Percentiles rank a stretch among this genome's conserved stretches.
Evolutionary conservation across 371 early-diverging fungal species (phyloP).

Genomic region (Fennellomyces sp.): DNA sequence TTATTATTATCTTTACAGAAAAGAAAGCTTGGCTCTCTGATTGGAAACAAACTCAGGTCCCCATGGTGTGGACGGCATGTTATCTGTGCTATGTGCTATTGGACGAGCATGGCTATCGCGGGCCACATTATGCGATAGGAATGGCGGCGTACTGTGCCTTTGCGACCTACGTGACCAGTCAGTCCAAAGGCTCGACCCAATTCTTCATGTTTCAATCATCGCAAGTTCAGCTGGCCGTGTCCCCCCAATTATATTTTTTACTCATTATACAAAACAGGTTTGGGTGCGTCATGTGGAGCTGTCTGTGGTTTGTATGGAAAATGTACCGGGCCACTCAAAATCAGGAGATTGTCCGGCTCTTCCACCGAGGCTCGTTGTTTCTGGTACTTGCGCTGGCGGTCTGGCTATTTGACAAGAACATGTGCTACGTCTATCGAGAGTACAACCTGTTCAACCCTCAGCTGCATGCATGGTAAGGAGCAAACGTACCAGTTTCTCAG

Average conservation of each 20-base stretch:
- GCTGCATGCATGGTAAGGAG: constrained; percentile 34
- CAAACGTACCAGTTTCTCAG: too few relatives aligned
- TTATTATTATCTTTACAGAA: not conserved
- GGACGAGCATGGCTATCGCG: constrained; percentile 28
- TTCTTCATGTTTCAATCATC: constrained; percentile 49
- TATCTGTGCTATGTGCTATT: constrained; percentile 39
- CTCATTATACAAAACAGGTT: constrained; percentile 20
- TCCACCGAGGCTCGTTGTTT: constrained; percentile 33
- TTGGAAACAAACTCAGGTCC: too few relatives aligned
- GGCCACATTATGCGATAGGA: constrained; percentile 9
- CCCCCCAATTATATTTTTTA: not conserved
- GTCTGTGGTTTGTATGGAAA: constrained; percentile 40
- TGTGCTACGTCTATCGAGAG: constrained; percentile 36
- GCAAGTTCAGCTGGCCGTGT: constrained; percentile 20
- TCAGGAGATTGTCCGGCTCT: constrained; percentile 24
- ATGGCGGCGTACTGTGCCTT: constrained; percentile 36
- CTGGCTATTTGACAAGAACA: constrained; percentile 45
- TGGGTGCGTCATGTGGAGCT: constrained; percentile 49
- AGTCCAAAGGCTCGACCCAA: constrained; percentile 37
- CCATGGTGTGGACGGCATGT: constrained; percentile 50
- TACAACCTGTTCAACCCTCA: constrained; percentile 31
- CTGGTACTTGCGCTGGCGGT: constrained; percentile 30
- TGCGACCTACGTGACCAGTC: constrained; percentile 42
- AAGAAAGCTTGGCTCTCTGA: too few relatives aligned
- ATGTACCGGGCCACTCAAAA: constrained; percentile 27